Evolutionary conservation across 768 basidiomycete species (phyloP), one percentile per base, ranked within the genome.

Genomic region (Pisolithus orientalis): DNA sequence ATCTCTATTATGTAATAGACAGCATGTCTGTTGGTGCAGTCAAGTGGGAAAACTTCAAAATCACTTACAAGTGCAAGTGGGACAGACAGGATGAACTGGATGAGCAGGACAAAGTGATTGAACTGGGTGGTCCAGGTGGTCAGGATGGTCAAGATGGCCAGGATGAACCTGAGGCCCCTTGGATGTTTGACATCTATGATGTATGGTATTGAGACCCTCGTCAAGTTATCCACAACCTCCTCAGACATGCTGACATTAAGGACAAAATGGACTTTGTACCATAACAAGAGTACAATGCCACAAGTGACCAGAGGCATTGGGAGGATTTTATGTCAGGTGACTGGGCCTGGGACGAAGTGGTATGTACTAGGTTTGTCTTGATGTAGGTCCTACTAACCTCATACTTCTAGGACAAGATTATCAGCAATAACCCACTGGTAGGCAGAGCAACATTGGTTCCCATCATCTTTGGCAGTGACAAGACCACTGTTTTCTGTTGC

Each of bases 261-360:
- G 51, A 53, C 11, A 57, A 58, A 25, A 54, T 65, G 28, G 57
- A 69, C 44, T 57, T 38, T n/a, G 17, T 43, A n/a, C 61, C 61
- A 3, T 57, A 43, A 17, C 39, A 10, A 2, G 51, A 63, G 28
- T 58, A 13, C 37, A 17, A 25, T 6, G n/a, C 52, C 2, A 37
- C 42, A n/a, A 38, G 27, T 14, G 39, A 49, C 8, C n/a, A 49
- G 52, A 47, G 31, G 25, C 28, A 8, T 9, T 53, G 42, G 38
- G 25, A 37, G 11, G 39, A 56, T 5, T 40, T 56, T n/a, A 56
- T 56, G 55, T 59, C 44, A 5, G 58, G 58, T 4, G 31, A 52
- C 24, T 59, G 53, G 53, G 57, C 51, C 8, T 59, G 57, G 57
- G 31, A 49, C 0, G 56, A 59, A 34, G 57, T 52, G 2, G 52